Evolutionary conservation across 441 rosid species (phyloP).

Genomic region (Cnidoscolus chayamansa): DNA sequence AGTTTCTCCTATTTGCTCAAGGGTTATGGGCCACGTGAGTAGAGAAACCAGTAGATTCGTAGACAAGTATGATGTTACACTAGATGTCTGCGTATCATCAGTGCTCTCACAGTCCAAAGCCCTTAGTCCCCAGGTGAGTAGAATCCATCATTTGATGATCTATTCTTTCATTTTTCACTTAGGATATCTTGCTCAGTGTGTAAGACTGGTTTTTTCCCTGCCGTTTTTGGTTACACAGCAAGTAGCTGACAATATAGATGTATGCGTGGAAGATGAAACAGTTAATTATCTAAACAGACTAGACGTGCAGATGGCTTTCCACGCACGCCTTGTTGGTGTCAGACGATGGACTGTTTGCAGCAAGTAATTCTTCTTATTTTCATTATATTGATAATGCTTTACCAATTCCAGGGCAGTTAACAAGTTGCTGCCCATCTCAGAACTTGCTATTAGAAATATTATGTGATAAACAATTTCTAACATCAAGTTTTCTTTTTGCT

Average conservation of each 20-base stretch:
- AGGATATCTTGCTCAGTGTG: slow-evolving; percentile 1
- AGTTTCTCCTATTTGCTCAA: slow-evolving; percentile 70
- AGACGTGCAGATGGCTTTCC: slow-evolving; percentile 91
- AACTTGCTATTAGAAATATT: not conserved
- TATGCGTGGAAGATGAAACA: slow-evolving; percentile 91
- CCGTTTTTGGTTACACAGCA: slow-evolving; percentile 40
- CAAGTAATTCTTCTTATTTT: slow-evolving; percentile 47
- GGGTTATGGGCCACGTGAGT: slow-evolving; percentile 78
- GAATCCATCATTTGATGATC: slow-evolving; percentile 1
- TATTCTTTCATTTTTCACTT: slow-evolving; percentile 2
- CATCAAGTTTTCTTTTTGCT: not conserved
- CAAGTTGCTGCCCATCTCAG: not conserved
- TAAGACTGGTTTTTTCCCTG: not conserved
- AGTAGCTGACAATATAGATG: slow-evolving; percentile 74
- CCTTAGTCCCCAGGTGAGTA: slow-evolving; percentile 62
- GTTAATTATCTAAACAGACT: slow-evolving; percentile 76
- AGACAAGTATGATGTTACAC: slow-evolving; percentile 93
- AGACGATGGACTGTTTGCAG: slow-evolving; percentile 81
- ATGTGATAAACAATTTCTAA: not conserved
- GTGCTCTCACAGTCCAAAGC: slow-evolving; percentile 74
- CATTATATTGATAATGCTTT: not conserved
- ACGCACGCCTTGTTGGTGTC: slow-evolving; percentile 82
- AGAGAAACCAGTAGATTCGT: slow-evolving; percentile 90
- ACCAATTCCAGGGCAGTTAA: not conserved
- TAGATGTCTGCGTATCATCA: slow-evolving; percentile 89